These are phyloP conservation scores for Cymodocea nodosa DNA, from an alignment of 116 monocot genomes.

Conservation along the genomic window DNA sequence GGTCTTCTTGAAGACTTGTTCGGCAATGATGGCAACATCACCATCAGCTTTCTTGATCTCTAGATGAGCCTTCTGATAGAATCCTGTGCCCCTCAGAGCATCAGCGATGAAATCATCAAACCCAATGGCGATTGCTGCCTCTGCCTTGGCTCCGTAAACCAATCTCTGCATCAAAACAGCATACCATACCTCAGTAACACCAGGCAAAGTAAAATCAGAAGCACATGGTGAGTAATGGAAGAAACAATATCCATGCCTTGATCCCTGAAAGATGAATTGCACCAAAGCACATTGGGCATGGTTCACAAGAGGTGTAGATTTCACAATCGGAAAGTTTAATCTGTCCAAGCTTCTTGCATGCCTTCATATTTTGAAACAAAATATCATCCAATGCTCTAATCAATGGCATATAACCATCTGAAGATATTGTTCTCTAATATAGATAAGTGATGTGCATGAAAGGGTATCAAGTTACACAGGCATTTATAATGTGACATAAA, in stretches of 20 bases:
- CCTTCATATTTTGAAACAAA: constrained; percentile 22
- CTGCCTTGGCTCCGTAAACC: constrained; percentile 93
- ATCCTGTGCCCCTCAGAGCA: constrained; percentile 71
- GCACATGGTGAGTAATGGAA: too few relatives aligned
- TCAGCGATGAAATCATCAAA: too few relatives aligned
- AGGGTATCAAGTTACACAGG: too few relatives aligned
- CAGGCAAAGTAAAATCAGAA: neutral
- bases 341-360: constrained; percentile 85
- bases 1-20: constrained; percentile 85
- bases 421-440: too few relatives aligned
- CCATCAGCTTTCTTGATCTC: constrained; percentile 87
- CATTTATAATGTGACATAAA: too few relatives aligned
- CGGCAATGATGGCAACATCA: constrained; percentile 73
- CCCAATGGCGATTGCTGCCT: too few relatives aligned
- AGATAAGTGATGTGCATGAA: too few relatives aligned
- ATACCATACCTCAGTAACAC: neutral
- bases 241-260: constrained; percentile 29
- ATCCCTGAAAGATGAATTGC: constrained; percentile 91
- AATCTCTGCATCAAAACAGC: constrained; percentile 40
- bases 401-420: too few relatives aligned
- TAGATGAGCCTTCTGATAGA: constrained; percentile 74
- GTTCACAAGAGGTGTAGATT: constrained; percentile 93
- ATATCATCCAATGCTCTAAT: too few relatives aligned
- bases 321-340: constrained; percentile 91
- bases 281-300: constrained; percentile 99